phyloP scores from a whole-genome alignment of 2,329 filamentous ascomycete genomes.

The Verticillium zaregamsianum region DNA sequence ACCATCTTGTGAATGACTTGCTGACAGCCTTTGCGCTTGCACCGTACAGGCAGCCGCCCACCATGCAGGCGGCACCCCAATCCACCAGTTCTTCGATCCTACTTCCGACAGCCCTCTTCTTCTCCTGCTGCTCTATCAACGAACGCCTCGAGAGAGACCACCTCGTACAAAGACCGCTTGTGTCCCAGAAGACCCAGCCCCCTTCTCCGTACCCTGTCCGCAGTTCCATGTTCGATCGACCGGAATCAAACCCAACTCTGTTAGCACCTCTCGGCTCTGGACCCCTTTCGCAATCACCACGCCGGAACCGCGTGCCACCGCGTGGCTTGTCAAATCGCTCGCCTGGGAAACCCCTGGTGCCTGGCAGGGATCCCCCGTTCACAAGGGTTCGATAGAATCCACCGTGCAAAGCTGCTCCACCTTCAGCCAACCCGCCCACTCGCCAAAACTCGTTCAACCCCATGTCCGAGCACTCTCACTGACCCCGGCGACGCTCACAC shows the following conservation, averaged over 20 bases:
- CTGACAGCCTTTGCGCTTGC: not conserved
- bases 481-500: not conserved
- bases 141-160: too few relatives aligned
- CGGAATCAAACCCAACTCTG: not conserved
- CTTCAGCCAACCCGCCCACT: not conserved
- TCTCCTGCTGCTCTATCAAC: too few relatives aligned
- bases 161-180: not conserved
- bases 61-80: not conserved
- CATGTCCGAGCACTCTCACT: not conserved
- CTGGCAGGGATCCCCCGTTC: not conserved
- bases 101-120: too few relatives aligned
- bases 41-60: not conserved
- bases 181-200: too few relatives aligned
- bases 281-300: not conserved
- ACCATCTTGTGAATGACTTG: not conserved
- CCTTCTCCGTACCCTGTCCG: not conserved
- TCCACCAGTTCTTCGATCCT: not conserved
- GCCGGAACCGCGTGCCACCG: not conserved
- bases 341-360: not conserved
- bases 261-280: not conserved
- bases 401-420: not conserved
- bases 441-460: not conserved
- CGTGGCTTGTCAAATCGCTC: slow-evolving; percentile 1
- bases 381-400: not conserved
- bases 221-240: not conserved